Percentiles rank a stretch among this genome's conserved stretches.
Conservation (phyloP, 2,329 filamentous ascomycete species). For the Colletotrichum orbiculare region DNA sequence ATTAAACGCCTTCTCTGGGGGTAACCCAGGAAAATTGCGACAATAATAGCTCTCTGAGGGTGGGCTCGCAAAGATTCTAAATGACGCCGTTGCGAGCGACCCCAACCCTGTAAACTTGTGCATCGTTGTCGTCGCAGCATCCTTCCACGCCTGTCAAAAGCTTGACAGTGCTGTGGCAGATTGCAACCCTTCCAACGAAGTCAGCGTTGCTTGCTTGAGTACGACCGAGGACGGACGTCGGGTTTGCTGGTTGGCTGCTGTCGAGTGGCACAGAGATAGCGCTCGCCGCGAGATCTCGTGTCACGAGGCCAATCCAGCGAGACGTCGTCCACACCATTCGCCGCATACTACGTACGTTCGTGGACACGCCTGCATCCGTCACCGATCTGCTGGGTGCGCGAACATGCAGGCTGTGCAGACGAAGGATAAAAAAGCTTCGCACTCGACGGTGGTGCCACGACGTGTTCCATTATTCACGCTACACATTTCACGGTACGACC, state of each 20-base stretch:
- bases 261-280: constrained; percentile 24
- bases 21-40: constrained; percentile 11
- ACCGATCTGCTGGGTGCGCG: neutral
- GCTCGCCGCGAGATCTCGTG: constrained; percentile 23
- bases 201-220: constrained; percentile 20
- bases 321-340: neutral
- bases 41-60: constrained; percentile 12
- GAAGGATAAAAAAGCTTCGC: constrained; percentile 1
- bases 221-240: constrained; percentile 14
- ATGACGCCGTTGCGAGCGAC: constrained; percentile 21
- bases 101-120: neutral
- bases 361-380: no score
- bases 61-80: neutral
- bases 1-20: neutral
- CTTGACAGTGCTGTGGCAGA: neutral
- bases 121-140: neutral
- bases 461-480: neutral
- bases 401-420: constrained; percentile 3
- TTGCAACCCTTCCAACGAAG: constrained; percentile 21
- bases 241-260: constrained; percentile 18
- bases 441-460: constrained; percentile 26
- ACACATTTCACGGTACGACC: constrained; percentile 1
- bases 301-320: constrained; percentile 11
- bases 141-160: constrained; percentile 2
- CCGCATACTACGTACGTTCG: no score